Evolutionary conservation across 1,139 yeast genomes (phyloP).

Genomic region (Blastobotrys serpentis): DNA sequence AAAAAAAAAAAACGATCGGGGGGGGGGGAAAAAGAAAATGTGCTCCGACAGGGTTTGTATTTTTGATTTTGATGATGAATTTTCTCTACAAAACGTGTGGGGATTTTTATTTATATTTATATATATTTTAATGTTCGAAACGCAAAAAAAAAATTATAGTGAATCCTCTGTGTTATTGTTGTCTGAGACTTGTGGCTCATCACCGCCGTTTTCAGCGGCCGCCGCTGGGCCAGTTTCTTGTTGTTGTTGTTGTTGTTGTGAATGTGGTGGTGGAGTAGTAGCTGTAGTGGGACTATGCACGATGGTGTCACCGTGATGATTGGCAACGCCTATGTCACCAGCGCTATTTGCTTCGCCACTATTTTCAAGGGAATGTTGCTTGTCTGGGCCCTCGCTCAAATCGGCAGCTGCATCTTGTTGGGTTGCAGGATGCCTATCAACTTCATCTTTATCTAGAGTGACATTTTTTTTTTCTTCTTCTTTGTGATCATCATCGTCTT

Average conservation of each 20-base stretch:
- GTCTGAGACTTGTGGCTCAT: neutral
- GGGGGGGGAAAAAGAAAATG: neutral
- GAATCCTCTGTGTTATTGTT: neutral
- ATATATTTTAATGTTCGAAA: too few species aligned
- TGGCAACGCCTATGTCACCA: neutral
- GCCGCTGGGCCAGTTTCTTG: too few species aligned
- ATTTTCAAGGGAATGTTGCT: neutral
- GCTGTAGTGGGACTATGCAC: neutral
- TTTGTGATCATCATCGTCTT: neutral
- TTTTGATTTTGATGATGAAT: too few species aligned
- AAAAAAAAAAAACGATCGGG: neutral
- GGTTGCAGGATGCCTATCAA: too few species aligned
- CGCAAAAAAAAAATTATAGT: too few species aligned
- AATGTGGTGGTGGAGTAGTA: neutral
- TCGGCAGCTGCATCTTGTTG: neutral
- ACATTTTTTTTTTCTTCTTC: neutral
- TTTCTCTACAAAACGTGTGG: too few species aligned
- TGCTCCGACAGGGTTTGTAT: too few species aligned
- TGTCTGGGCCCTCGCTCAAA: neutral
- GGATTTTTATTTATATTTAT: too few species aligned
- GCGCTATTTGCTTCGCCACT: neutral
- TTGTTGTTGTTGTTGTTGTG: neutral
- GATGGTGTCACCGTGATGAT: neutral
- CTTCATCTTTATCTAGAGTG: too few species aligned
- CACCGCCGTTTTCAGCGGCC: neutral